These are phyloP conservation scores for Carallia pectinifolia DNA, from an alignment of 345 rosid species.

Conservation along the genomic window DNA sequence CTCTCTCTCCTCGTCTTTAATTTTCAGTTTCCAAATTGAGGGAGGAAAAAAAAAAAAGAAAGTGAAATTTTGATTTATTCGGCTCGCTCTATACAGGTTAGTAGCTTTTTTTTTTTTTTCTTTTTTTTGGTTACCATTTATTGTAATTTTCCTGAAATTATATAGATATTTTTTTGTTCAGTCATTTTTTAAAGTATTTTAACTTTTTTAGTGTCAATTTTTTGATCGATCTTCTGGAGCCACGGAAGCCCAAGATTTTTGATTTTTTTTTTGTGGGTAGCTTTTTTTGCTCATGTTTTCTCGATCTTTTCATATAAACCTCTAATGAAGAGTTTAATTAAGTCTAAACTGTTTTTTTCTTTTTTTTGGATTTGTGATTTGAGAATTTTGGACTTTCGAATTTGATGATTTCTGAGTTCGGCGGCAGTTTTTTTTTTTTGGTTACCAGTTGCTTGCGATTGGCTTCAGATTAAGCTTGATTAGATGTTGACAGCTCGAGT, in stretches of 20 bases:
- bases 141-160: neutral
- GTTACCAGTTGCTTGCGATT: conserved; percentile 20
- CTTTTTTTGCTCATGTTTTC: neutral
- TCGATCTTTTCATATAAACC: conserved; percentile 28
- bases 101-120: conserved; percentile 14
- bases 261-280: conserved; percentile 5
- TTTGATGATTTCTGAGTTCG: conserved; percentile 12
- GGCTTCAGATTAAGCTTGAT: conserved; percentile 16
- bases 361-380: conserved; percentile 10
- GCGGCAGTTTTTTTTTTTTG: neutral
- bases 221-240: conserved; percentile 29
- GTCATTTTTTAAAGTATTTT: neutral
- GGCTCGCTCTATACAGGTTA: conserved; percentile 40
- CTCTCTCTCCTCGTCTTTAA: conserved; percentile 2
- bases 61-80: conserved; percentile 34
- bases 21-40: conserved; percentile 18
- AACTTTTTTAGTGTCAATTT: neutral
- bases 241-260: neutral
- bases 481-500: neutral
- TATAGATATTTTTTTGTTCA: neutral
- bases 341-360: neutral
- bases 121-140: neutral
- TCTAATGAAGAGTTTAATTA: conserved; percentile 15
- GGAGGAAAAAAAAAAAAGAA: conserved; percentile 1
- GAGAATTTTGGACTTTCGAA: neutral